phyloP scores from a whole-genome alignment of 768 basidiomycete genomes.

The Scleroderma bovista region DNA sequence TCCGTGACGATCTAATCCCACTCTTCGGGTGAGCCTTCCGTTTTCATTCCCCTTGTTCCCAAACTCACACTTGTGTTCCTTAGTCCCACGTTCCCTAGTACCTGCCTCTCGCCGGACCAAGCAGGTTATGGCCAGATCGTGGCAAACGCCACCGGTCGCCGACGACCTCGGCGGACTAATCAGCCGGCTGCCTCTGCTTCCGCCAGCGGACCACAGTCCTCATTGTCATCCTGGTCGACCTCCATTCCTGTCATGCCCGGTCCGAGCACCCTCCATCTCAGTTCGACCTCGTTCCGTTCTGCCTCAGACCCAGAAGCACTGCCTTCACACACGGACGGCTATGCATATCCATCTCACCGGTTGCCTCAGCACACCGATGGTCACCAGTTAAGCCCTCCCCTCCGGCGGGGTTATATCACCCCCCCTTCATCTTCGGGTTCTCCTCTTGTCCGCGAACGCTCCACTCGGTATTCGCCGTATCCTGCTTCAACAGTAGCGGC shows the following conservation, averaged over 20 bases:
- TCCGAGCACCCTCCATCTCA: constrained; percentile 14
- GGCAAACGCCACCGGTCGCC: constrained; percentile 50
- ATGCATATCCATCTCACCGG: constrained; percentile 28
- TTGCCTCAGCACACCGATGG: constrained; percentile 13
- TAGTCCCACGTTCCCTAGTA: constrained; percentile 79
- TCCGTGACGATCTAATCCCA: constrained; percentile 81
- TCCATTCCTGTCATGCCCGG: constrained; percentile 34
- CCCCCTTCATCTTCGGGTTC: constrained; percentile 21
- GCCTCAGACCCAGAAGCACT: constrained; percentile 17
- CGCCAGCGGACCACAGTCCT: constrained; percentile 22
- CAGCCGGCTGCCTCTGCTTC: constrained; percentile 33
- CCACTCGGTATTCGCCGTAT: constrained; percentile 42
- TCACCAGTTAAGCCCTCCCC: constrained; percentile 24
- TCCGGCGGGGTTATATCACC: constrained; percentile 25
- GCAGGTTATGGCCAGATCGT: constrained; percentile 85
- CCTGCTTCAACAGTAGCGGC: constrained; percentile 25
- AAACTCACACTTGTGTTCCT: constrained; percentile 16
- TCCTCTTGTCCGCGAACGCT: constrained; percentile 19
- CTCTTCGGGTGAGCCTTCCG: constrained; percentile 66
- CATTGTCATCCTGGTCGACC: constrained; percentile 44
- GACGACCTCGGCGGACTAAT: constrained; percentile 52
- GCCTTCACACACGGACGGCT: constrained; percentile 20
- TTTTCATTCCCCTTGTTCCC: not conserved
- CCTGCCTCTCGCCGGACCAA: constrained; percentile 80
- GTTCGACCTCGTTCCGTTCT: constrained; percentile 19